Percentiles rank a stretch among this genome's conserved stretches.
These are phyloP conservation scores for Thecaphora thlaspeos DNA, from an alignment of 1,284 basidiomycete species.

Conservation along the genomic window DNA sequence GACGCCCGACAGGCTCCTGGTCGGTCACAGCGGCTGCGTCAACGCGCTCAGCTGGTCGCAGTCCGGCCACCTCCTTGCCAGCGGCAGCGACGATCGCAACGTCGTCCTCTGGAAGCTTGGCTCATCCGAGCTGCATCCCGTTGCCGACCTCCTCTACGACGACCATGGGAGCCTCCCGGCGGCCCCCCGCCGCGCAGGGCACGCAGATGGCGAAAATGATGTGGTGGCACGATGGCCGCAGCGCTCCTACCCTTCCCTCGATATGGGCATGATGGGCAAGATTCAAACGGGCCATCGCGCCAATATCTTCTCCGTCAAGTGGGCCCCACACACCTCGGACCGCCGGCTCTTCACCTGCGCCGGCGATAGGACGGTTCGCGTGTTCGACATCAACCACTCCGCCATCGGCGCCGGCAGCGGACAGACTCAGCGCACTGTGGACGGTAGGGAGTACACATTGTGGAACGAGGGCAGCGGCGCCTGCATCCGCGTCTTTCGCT, in stretches of 20 bases:
- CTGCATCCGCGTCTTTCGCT: slow-evolving; percentile 45
- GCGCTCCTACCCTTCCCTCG: slow-evolving; percentile 9
- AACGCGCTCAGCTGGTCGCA: slow-evolving; percentile 75
- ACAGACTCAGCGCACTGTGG: neutral
- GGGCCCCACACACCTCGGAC: slow-evolving; percentile 66
- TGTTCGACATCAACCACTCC: slow-evolving; percentile 68
- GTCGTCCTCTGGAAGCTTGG: slow-evolving; percentile 71
- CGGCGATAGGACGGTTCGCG: slow-evolving; percentile 75
- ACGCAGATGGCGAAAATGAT: slow-evolving; percentile 52
- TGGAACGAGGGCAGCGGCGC: slow-evolving; percentile 25
- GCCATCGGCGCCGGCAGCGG: slow-evolving; percentile 8
- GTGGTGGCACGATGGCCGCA: slow-evolving; percentile 15
- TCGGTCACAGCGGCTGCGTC: slow-evolving; percentile 37
- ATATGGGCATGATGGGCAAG: slow-evolving; percentile 19
- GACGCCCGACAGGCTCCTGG: slow-evolving; percentile 3
- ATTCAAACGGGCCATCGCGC: slow-evolving; percentile 64
- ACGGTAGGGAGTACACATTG: slow-evolving; percentile 13
- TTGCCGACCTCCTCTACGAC: slow-evolving; percentile 24
- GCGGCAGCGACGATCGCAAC: slow-evolving; percentile 76
- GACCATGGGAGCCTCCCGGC: neutral
- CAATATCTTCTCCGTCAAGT: slow-evolving; percentile 85
- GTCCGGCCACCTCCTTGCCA: slow-evolving; percentile 72
- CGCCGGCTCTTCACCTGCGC: slow-evolving; percentile 68
- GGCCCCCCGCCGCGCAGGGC: slow-evolving; percentile 6
- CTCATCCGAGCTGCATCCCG: slow-evolving; percentile 50